Percentiles rank a stretch among this genome's conserved stretches.
Evolutionary conservation across 75 land plant species (phyloP).

Genomic region (Chamaecyparis obtusa): DNA sequence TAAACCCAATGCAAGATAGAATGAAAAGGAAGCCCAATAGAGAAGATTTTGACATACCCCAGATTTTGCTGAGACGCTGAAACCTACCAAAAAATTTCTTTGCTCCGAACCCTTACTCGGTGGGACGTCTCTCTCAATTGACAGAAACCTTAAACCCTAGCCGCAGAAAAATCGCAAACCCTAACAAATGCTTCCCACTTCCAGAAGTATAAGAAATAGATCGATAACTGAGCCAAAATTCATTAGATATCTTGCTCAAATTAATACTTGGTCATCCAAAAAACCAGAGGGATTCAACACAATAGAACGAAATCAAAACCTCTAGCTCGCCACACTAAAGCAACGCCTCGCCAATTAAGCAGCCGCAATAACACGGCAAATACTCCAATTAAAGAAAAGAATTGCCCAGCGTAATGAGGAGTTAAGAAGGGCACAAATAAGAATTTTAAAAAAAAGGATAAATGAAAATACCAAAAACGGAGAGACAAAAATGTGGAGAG

Average conservation of each 20-base stretch:
- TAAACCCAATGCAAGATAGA: background rate
- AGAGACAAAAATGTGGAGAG: too few relatives aligned
- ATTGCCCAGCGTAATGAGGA: too few relatives aligned
- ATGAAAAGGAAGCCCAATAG: too few relatives aligned
- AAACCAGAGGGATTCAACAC: background rate
- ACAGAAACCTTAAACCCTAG: background rate
- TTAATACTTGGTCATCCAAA: background rate
- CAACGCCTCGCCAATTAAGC: too few relatives aligned
- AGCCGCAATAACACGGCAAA: too few relatives aligned
- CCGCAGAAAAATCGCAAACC: background rate
- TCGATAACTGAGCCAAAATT: background rate
- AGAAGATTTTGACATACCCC: background rate
- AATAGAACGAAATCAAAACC: background rate
- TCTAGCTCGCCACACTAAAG: background rate
- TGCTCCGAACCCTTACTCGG: background rate
- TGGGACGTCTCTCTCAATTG: background rate
- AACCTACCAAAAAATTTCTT: background rate
- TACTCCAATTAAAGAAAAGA: too few relatives aligned
- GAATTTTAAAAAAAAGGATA: too few relatives aligned
- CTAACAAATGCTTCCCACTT: background rate
- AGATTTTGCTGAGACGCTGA: background rate
- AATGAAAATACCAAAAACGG: too few relatives aligned
- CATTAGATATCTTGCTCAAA: too few relatives aligned
- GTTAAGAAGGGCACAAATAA: too few relatives aligned
- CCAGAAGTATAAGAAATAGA: background rate